Evolutionary conservation across 345 rosid genomes (phyloP), one percentile per base, ranked within the genome.

Genomic region (Corchorus olitorius): DNA sequence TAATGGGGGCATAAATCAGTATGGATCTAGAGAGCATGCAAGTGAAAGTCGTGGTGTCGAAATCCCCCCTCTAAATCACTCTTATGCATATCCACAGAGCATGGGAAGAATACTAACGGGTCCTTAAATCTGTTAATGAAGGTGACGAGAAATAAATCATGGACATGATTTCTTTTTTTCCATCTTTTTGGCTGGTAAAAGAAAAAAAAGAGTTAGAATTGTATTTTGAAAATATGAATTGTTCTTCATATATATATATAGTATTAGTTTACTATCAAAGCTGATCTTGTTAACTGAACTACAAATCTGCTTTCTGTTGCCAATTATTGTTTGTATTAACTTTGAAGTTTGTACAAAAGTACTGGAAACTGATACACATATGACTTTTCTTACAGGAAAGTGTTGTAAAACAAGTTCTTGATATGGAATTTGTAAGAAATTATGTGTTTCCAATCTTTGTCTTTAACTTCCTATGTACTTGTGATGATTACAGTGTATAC

Each of bases 21-120:
- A 86, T 69, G 88, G 84, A 63, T 74, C 81, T 16, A 85, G 92
- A 77, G 95, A 88, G 78, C 87, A 81, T 60, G 86, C 81, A 17
- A 82, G 55, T 45, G 91, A 88, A 67, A 80, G 86, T 34, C 95
- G 60, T 6, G 73, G 77, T 45, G 78, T 87, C 22, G 89, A 84
- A 70, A 75, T 91, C n/a, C 78, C 89, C 22, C 67, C 91, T 17
- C 75, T 87, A 68, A 86, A 74, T 82, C 88, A 82, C 78, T 86
- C 98, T 71, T 87, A 88, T 70, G 89, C 90, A 3, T 93, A 88
- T 83, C 92, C 93, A 20, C 94, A 85, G 78, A 92, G 81, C 80
- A 70, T 89, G 75, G 93, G 93, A 82, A 88, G 99, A 86, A 76
- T 93, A 86, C 79, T 92, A 65, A 85, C 88, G 0, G 99, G 97